Evolutionary conservation across 1,284 basidiomycete species (phyloP).

Genomic region (Melampsora americana): DNA sequence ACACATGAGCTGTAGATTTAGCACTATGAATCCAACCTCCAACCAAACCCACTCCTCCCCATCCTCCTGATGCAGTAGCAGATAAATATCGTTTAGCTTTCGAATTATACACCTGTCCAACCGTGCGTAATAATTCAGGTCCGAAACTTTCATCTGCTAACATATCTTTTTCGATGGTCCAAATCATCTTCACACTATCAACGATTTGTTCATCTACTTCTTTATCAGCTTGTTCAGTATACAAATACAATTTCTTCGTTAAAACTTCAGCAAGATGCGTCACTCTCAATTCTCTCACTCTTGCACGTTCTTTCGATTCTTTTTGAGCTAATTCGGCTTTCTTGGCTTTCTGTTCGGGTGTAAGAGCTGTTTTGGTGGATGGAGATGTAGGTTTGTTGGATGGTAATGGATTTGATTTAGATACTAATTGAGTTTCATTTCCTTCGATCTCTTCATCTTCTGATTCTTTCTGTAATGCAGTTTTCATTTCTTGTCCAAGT

Average conservation of each 20-base stretch:
- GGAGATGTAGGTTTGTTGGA: background rate
- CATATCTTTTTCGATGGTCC: constrained; percentile 59
- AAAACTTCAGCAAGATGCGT: constrained; percentile 52
- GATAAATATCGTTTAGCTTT: constrained; percentile 61
- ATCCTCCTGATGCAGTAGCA: constrained; percentile 67
- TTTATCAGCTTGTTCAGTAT: constrained; percentile 46
- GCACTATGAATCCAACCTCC: constrained; percentile 92
- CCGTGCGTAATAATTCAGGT: constrained; percentile 80
- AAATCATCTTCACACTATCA: constrained; percentile 48
- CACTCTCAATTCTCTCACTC: constrained; percentile 52
- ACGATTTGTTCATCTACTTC: constrained; percentile 34
- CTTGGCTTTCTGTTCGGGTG: constrained; percentile 49
- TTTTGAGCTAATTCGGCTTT: constrained; percentile 52
- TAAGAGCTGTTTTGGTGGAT: constrained; percentile 12
- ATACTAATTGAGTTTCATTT: constrained; percentile 26
- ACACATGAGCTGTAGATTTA: constrained; percentile 86
- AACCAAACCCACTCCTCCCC: constrained; percentile 63
- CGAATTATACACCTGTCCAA: constrained; percentile 82
- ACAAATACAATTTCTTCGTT: constrained; percentile 52
- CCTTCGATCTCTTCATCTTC: constrained; percentile 65
- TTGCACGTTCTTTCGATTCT: constrained; percentile 50
- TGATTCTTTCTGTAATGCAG: constrained; percentile 87
- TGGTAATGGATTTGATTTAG: constrained; percentile 13
- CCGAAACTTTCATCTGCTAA: constrained; percentile 89
- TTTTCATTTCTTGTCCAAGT: constrained; percentile 84